Evolutionary conservation across 2,329 filamentous ascomycete species (phyloP), one percentile per base, ranked within the genome.

Genomic region (Ramularia endophylla): DNA sequence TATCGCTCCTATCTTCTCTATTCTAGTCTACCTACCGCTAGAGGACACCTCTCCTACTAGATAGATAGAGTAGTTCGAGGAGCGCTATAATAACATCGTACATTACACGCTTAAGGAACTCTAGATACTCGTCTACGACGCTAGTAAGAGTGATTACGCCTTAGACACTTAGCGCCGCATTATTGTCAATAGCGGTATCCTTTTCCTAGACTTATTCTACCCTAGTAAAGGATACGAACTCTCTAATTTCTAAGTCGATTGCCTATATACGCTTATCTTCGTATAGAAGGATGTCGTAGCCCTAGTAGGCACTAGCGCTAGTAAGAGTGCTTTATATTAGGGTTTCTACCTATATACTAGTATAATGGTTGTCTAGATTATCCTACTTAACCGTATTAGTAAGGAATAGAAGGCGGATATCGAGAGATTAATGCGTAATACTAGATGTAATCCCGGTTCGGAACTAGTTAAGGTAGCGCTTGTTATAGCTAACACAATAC

Each of bases 241-340:
- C 15, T 17, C 11, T 7, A 12, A 33, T 4, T 33, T 16, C 15
- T 33, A 33, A 12, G 15, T 18, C 16, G 16, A 33, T 33, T 16
- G 4, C n/a, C 18, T 33, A 33, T 33, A 16, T 33, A 33, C 16
- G 16, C 31, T 33, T 19, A 33, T 33, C 31, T 33, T 33, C 15
- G 31, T 11, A 17, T 17, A 33, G 31, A 33, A 33, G 31, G 31
- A 33, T 33, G 12, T 33, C 6, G 6, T 33, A 15, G 31, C 31
- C 9, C 5, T 18, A 16, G 18, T 33, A 33, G 18, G 31, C 18
- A 33, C 31, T 16, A 16, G 31, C 16, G 31, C 9, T 17, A 19
- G 31, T 19, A 33, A 33, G 31, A 33, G 13, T 19, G 8, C 18
- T 4, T 16, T 33, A 33, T 33, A 33, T 16, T 33, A 33, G 11